Evolutionary conservation across 73 alveolate species (phyloP).

Genomic region (Paramecium caudatum): DNA sequence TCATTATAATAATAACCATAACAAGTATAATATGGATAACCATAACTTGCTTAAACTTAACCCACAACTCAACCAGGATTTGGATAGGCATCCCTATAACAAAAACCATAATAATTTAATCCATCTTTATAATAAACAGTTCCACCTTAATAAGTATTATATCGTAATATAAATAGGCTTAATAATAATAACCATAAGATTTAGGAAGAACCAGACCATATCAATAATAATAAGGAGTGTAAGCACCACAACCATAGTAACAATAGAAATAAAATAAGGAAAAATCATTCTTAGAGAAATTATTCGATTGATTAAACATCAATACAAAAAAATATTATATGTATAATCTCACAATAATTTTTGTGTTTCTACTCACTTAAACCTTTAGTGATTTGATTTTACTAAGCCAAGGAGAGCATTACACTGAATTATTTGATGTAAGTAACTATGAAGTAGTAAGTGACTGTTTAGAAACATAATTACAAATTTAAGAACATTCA

Average conservation of each 20-base stretch:
- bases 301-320: conserved; percentile 54
- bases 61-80: no score
- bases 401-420: conserved; percentile 16
- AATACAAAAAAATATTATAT: background rate
- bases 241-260: background rate
- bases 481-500: background rate
- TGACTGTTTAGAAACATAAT: background rate
- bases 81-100: no score
- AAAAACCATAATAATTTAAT: no score
- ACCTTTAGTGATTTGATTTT: background rate
- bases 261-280: conserved; percentile 20
- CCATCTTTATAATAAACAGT: no score
- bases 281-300: conserved; percentile 64
- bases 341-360: background rate
- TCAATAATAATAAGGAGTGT: background rate
- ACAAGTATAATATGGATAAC: no score
- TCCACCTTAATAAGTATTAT: no score
- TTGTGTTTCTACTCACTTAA: background rate
- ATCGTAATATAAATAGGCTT: background rate
- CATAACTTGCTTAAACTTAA: no score
- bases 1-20: no score
- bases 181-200: conserved; percentile 7
- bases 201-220: conserved; percentile 46
- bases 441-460: background rate
- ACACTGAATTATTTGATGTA: background rate